These are phyloP conservation scores for Paecilomyces niveus DNA, from an alignment of 2,329 filamentous ascomycete species.

Conservation along the genomic window DNA sequence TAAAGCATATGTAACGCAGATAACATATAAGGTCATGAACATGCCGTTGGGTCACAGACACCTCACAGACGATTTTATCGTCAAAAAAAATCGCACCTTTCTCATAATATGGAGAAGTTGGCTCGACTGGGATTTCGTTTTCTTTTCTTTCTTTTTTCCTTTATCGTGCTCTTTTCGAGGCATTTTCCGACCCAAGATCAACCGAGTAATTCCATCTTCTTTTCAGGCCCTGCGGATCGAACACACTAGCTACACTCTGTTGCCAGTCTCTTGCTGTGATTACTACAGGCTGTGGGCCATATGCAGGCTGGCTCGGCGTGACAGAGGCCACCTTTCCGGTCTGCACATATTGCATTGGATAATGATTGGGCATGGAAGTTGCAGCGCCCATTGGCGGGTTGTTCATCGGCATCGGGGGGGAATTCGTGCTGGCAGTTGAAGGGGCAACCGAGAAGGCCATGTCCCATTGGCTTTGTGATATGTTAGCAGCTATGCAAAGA, in stretches of 20 bases:
- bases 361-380: slow-evolving; percentile 22
- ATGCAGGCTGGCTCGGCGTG: slow-evolving; percentile 23
- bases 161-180: slow-evolving; percentile 27
- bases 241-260: slow-evolving; percentile 42
- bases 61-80: not conserved
- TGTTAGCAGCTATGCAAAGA: slow-evolving; percentile 20
- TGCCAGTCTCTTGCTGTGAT: slow-evolving; percentile 43
- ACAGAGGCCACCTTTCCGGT: slow-evolving; percentile 21
- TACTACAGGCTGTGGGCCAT: slow-evolving; percentile 26
- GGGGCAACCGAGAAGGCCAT: slow-evolving; percentile 76
- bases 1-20: not conserved
- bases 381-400: slow-evolving; percentile 19
- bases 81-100: not conserved
- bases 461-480: slow-evolving; percentile 72
- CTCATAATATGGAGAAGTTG: too few relatives aligned
- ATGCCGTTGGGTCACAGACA: not conserved
- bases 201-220: slow-evolving; percentile 36
- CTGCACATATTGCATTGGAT: slow-evolving; percentile 27
- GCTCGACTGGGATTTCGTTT: not conserved
- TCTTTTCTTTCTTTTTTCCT: not conserved
- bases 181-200: slow-evolving; percentile 22
- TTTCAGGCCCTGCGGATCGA: slow-evolving; percentile 39
- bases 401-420: slow-evolving; percentile 32
- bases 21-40: not conserved
- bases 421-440: slow-evolving; percentile 33